Base-by-base conservation (phyloP, 1,284 basidiomycete genomes). In the Mycosarcoma mackinlayi region DNA sequence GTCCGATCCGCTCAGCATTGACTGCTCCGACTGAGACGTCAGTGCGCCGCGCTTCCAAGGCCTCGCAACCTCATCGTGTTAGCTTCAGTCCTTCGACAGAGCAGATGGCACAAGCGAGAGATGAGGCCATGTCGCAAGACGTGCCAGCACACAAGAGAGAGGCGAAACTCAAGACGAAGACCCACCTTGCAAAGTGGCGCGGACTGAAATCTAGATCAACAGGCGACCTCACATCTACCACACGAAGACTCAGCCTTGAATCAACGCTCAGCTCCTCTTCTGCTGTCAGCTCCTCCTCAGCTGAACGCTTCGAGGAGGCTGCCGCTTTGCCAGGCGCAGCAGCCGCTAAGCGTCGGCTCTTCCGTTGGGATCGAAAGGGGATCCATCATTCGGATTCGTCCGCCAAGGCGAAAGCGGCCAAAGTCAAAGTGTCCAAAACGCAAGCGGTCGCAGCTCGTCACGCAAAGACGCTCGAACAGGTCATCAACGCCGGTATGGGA, bases 401-500 rank as follows among this genome's bases (percentile, higher is more conserved):
- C 35, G 59, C 49, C 41, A 74, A 70, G 45, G 50, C 55, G 19
- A 71, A 64, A 24, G 53, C 35, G 13, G 67, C 63, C 40, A 74
- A 71, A 46, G 67, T 61, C 44, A 74, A 74, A 38, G 55, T 76
- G 39, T 67, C 61, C 21, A 76, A 70, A 47, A 55, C 68, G 19
- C 70, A 76, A 35, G 74, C 64, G 0, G 18, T 67, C 1, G 73
- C 74, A n/a, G 71, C 70, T 16, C 48, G 76, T n/a, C 76, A 77
- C 49, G 76, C 76, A n/a, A 71, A 67, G 46, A 66, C 65, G 4
- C 65, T 77, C 14, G 76, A 77, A 35, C 70, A 76, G 42, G 71
- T 77, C 54, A 76, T 77, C 58, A 77, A 71, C 28, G 75, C 74
- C 9, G 71, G 72, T 4, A 66, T 64, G 59, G 72, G 72, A 2